These are phyloP conservation scores for Penicillium steckii DNA, from an alignment of 495 filamentous ascomycete genomes.

Conservation along the genomic window DNA sequence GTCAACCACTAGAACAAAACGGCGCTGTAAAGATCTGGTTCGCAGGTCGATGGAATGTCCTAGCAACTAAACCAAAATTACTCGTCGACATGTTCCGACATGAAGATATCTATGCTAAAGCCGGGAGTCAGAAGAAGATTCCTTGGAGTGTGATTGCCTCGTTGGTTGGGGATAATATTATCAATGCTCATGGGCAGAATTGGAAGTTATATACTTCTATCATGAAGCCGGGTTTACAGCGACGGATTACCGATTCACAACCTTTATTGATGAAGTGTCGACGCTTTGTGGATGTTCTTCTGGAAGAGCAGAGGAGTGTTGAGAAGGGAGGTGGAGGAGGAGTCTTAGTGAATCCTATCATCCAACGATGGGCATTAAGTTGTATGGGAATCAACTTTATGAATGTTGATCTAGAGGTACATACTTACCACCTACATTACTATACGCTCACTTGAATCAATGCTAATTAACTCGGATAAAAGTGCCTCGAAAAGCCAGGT, in stretches of 20 bases:
- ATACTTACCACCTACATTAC: neutral
- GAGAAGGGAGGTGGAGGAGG: neutral
- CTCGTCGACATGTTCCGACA: conserved; percentile 47
- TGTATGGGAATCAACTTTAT: conserved; percentile 28
- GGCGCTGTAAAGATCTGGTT: conserved; percentile 49
- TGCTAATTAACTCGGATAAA: neutral
- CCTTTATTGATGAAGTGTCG: conserved; percentile 21
- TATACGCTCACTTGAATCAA: neutral
- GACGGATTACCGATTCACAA: conserved; percentile 21
- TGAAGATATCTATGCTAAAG: conserved; percentile 43
- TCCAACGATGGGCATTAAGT: conserved; percentile 29
- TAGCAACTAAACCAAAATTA: conserved; percentile 34
- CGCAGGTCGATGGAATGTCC: conserved; percentile 41
- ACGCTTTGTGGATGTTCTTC: conserved; percentile 20
- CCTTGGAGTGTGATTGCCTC: conserved; percentile 40
- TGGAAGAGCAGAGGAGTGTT: conserved; percentile 7
- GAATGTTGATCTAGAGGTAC: conserved; percentile 25
- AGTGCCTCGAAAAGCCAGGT: conserved; percentile 12
- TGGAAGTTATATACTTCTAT: conserved; percentile 37
- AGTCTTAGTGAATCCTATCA: conserved; percentile 19
- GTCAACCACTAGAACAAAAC: conserved; percentile 27
- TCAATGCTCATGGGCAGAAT: conserved; percentile 30
- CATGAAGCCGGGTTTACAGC: conserved; percentile 39
- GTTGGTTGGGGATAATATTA: conserved; percentile 40
- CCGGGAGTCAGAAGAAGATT: conserved; percentile 48